These are phyloP conservation scores for Dichotomocladium elegans DNA, from an alignment of 371 early-diverging fungal genomes.

Conservation along the genomic window DNA sequence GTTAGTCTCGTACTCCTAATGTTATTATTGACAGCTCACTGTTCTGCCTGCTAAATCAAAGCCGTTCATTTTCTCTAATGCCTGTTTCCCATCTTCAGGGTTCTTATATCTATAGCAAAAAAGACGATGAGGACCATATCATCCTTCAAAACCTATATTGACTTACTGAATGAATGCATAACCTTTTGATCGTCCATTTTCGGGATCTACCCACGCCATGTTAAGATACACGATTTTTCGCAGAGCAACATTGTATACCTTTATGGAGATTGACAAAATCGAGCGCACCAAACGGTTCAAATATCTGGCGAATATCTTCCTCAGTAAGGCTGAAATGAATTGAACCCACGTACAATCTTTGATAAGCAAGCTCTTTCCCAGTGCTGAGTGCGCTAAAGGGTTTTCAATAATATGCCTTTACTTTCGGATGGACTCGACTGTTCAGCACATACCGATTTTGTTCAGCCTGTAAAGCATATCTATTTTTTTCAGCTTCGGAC, in stretches of 20 bases:
- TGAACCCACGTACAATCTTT: conserved; percentile 80
- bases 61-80: conserved; percentile 85
- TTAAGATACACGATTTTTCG: neutral
- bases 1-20: neutral
- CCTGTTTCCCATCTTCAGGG: conserved; percentile 76
- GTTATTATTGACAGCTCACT: conserved; percentile 14
- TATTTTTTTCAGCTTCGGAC: conserved; percentile 93
- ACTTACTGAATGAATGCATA: conserved; percentile 85
- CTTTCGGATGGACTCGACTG: neutral
- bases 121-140: neutral
- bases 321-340: conserved; percentile 79
- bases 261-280: conserved; percentile 80
- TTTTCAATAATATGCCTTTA: neutral
- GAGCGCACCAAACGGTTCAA: conserved; percentile 86
- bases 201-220: conserved; percentile 45
- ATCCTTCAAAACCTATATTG: neutral
- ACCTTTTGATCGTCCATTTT: conserved; percentile 83
- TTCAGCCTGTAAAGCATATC: conserved; percentile 58
- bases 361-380: conserved; percentile 47
- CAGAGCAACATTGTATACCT: conserved; percentile 19
- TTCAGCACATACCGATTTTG: conserved; percentile 52
- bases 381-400: conserved; percentile 1
- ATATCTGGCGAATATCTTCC: conserved; percentile 78
- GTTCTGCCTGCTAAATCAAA: conserved; percentile 75
- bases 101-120: conserved; percentile 55